Evolutionary conservation across 1,139 yeast genomes (phyloP), one percentile per base, ranked within the genome.

Genomic region (Blastobotrys apis): DNA sequence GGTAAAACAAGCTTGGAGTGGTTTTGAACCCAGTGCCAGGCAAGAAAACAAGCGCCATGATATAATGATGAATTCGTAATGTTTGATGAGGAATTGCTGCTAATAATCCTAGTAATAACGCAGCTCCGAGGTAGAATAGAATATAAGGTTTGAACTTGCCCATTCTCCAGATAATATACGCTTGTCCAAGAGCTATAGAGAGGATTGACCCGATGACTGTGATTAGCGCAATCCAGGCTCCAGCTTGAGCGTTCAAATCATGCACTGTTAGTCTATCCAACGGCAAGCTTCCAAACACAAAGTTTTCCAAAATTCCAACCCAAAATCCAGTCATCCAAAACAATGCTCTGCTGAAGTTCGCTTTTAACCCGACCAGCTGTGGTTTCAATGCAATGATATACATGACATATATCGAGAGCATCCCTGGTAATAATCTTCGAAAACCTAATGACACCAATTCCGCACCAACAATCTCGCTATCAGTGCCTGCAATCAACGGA

Each of bases 251-350:
- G 51, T 73, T 76, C 32, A 92, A 68, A 59, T 90, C 97, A 6
- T 69, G 66, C 2, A 78, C 56, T 0, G 94, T 84, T 37, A 92
- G 69, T 47, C 98, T 69, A 59, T 92, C 97, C 10, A 90, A 81
- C 0, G 97, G 96, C 16, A 92, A 66, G 50, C 90, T 68, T 57
- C 87, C 97, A 65, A 90, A 88, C 0, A 95, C 87, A 56, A 86
- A 75, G 62, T 88, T 88, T 60, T 90, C 90, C 56, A 88, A 71
- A 33, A 85, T 74, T 1, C 97, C 96, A 2, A 85, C 57, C 95
- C 95, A 87, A 57, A 84, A 84, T 4, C 82, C 71, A 0, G 90
- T 84, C 51, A 84, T 83, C 92, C 95, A 90, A 33, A 81, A 59
- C 0, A 82, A 33, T 0, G 78, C 56, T 44, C 85, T 74, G 41